Evolutionary conservation across 495 filamentous ascomycete genomes (phyloP).

Genomic region (Xylaria telfairii): DNA sequence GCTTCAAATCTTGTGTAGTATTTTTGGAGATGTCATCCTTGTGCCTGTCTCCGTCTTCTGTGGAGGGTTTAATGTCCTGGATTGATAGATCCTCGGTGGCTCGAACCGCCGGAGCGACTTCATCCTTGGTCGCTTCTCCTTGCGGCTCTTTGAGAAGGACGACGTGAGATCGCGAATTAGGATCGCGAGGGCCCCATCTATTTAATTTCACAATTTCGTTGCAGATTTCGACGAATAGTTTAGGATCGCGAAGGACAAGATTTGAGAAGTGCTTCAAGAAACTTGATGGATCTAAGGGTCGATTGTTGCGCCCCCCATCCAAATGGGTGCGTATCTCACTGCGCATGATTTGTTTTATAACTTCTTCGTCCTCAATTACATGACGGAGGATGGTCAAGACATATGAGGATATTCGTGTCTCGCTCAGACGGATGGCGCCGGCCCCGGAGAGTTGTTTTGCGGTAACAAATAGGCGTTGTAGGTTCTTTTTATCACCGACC

Average conservation of each 20-base stretch:
- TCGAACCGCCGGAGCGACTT: slow-evolving; percentile 52
- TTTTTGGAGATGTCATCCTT: slow-evolving; percentile 65
- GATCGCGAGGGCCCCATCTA: slow-evolving; percentile 54
- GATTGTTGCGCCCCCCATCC: slow-evolving; percentile 67
- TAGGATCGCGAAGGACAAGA: slow-evolving; percentile 80
- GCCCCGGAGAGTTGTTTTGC: slow-evolving; percentile 84
- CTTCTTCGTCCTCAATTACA: slow-evolving; percentile 91
- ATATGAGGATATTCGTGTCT: slow-evolving; percentile 57
- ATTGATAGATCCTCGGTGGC: slow-evolving; percentile 61
- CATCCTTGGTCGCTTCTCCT: slow-evolving; percentile 43
- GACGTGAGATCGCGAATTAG: slow-evolving; percentile 49
- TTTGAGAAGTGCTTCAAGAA: slow-evolving; percentile 83
- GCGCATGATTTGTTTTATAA: slow-evolving; percentile 88
- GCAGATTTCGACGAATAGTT: slow-evolving; percentile 88
- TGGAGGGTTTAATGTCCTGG: slow-evolving; percentile 60
- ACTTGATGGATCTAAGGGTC: slow-evolving; percentile 69
- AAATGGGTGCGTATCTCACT: slow-evolving; percentile 78
- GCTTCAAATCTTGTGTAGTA: slow-evolving; percentile 68
- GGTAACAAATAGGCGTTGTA: slow-evolving; percentile 92
- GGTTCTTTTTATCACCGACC: slow-evolving; percentile 84
- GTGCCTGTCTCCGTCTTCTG: slow-evolving; percentile 58
- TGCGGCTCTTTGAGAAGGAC: slow-evolving; percentile 46
- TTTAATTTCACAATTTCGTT: slow-evolving; percentile 82
- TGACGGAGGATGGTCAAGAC: slow-evolving; percentile 91
- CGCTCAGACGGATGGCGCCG: slow-evolving; percentile 75